Base-by-base conservation (phyloP, 768 basidiomycete species). In the Tremella yokohamensis region DNA sequence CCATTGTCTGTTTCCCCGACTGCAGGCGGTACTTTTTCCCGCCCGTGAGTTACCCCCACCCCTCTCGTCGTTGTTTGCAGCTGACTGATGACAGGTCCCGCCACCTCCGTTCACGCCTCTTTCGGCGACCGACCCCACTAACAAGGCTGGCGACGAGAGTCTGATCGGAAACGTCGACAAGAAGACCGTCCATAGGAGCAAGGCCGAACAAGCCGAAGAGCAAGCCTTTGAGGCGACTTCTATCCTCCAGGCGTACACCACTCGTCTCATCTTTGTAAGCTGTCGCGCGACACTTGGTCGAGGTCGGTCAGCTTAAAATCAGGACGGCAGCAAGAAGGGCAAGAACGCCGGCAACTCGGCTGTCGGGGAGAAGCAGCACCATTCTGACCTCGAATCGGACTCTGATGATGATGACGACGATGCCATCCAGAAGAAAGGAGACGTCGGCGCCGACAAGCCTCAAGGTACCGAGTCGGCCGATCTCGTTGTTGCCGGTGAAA, bases 201-300 rank as follows among this genome's bases (percentile, higher is more conserved):
- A 76, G 58, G 68, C 74, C 1, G 79, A 79, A 54, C 79, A 79
- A 58, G 67, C 75, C 40, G 78, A 79, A 48, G 69, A 79, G 60
- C 78, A 78, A 61, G 75, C 75, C 11, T 78, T 76, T 65, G 79
- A 78, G 60, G 77, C 78, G 40, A 71, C 72, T 6, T 70, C 65
- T 20, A 59, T 68, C 26, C 37, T 72, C 12, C 61, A 72, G 39
- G 65, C 64, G 1, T 71, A 63, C 49, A 66, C 68, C 6, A 66
- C 68, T 6, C 55, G 60, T 15, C 40, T 70, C 20, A 53, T 73
- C 29, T 70, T 73, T 50, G 65, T 68, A 45, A 57, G 69, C 40
- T 49, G 57, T 34, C 19, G 24, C 34, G 8, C 19, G 19, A 25
- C 38, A 42, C n/a, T n/a, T n/a, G n/a, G n/a, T n/a, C n/a, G 51